A percentile compares a stretch with the other conserved stretches of the same genome.
These are phyloP conservation scores for Paramicrosporidium saccamoebae DNA, from an alignment of 371 early-diverging fungal genomes.

Conservation along the genomic window DNA sequence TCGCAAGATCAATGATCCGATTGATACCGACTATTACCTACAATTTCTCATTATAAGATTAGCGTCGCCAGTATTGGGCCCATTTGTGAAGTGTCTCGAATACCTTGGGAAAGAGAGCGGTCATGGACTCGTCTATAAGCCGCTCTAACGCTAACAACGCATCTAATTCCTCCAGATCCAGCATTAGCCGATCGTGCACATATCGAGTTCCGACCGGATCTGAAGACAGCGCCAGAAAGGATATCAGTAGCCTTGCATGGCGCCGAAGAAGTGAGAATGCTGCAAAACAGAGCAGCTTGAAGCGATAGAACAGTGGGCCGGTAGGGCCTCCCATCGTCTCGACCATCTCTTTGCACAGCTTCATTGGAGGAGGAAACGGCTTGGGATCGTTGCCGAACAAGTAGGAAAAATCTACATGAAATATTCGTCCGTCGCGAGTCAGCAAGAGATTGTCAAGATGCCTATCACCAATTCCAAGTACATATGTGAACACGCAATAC, in stretches of 20 bases:
- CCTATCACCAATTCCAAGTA: constrained; percentile 95
- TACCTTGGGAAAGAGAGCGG: constrained; percentile 81
- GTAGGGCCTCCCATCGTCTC: constrained; percentile 85
- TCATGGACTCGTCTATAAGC: constrained; percentile 63
- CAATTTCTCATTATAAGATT: too few relatives aligned
- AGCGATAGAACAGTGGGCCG: constrained; percentile 23
- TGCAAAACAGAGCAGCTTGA: constrained; percentile 60
- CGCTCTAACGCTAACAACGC: constrained; percentile 68
- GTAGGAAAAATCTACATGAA: constrained; percentile 94
- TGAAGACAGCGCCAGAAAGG: constrained; percentile 74
- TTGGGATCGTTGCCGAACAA: constrained; percentile 91
- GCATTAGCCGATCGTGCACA: constrained; percentile 72
- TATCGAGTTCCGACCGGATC: constrained; percentile 70
- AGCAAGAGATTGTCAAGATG: constrained; percentile 84
- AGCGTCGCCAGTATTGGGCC: constrained; percentile 57
- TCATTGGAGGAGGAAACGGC: constrained; percentile 94
- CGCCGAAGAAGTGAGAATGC: constrained; percentile 70
- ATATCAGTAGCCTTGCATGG: constrained; percentile 59
- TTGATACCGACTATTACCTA: too few relatives aligned
- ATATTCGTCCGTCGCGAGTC: constrained; percentile 50
- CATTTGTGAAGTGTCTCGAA: constrained; percentile 84
- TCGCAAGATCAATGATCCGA: too few relatives aligned
- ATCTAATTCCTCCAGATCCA: constrained; percentile 70
- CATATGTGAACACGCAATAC: constrained; percentile 86
- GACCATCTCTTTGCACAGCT: constrained; percentile 91